Base-by-base conservation (phyloP, 225 moss, liverwort and hornwort genomes). In the Anthoceros angustus region DNA sequence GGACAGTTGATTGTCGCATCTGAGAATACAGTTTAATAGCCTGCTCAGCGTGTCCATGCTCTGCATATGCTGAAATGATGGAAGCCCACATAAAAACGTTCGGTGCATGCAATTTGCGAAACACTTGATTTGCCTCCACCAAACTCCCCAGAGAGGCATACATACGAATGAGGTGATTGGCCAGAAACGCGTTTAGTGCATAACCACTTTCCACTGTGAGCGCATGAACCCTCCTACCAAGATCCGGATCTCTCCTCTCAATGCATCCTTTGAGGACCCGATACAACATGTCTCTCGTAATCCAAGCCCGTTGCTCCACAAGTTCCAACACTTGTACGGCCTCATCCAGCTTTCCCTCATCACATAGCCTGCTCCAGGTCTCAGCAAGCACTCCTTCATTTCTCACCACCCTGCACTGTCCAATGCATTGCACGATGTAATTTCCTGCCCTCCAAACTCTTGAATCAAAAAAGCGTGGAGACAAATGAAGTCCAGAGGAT, bases 211-310 rank as follows among this genome's bases (percentile, higher is more conserved):
- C n/a, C n/a, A 55, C 14, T 18, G 55, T 55, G 55, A 55, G 55
- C 8, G 55, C 55, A 55, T 55, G 55, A 55, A 55, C 14, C 23
- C 55, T 18, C 23, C 55, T 9, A 23, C 55, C 55, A 2, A 55
- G 55, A 20, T 9, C 55, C 55, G 23, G 55, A 23, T 55, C 55
- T 23, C 23, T 55, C 10, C 5, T 7, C 23, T 8, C n/a, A 8
- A 55, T 55, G n/a, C 55, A 55, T 55, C 55, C 23, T 23, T 55
- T 55, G 55, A 55, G 55, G 18, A 55, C 16, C 18, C 55, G 55
- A 55, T 55, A 55, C 8, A 55, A 55, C 32, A 32, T 32, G 32
- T 32, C 32, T 32, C 32, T 32, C 32, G 32, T 32, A 32, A 32
- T 32, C 32, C 32, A 32, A 32, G 2, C 32, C 32, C 32, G 32